Conservation (phyloP, 768 basidiomycete genomes). For the Mrakia hoshinonis region DNA sequence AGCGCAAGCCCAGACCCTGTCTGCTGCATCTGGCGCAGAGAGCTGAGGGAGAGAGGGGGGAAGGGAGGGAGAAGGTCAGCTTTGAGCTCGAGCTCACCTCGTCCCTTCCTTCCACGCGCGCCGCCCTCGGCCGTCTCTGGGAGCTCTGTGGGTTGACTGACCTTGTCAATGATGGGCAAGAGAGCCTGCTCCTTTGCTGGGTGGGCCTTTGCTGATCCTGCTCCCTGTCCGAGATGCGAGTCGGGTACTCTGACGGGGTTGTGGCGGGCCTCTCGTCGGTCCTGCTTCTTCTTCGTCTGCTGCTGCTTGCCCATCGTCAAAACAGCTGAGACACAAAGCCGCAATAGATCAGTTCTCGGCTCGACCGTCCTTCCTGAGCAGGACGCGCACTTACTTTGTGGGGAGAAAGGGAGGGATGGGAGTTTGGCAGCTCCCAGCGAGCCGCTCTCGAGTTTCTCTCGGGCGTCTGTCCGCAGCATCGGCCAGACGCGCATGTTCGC, state of each 20-base stretch:
- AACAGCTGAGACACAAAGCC: background rate
- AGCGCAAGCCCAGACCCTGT: constrained; percentile 92
- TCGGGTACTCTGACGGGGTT: constrained; percentile 92
- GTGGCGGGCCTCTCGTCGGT: constrained; percentile 53
- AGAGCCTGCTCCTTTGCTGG: constrained; percentile 66
- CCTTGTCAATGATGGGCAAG: constrained; percentile 84
- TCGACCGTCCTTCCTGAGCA: background rate
- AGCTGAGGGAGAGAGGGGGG: constrained; percentile 32
- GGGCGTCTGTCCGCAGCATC: too few species aligned
- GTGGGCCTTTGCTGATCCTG: constrained; percentile 49
- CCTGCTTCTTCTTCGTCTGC: constrained; percentile 56
- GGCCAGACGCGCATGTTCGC: background rate
- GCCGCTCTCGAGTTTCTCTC: background rate
- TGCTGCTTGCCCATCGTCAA: constrained; percentile 82
- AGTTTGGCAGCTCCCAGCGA: background rate
- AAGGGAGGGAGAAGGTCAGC: background rate
- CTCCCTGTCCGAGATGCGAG: constrained; percentile 75
- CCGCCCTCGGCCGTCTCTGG: background rate
- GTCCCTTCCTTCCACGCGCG: background rate
- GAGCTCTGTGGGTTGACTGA: constrained; percentile 37
- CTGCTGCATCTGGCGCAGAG: constrained; percentile 51
- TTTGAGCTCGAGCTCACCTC: constrained; percentile 6
- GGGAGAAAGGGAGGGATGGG: background rate
- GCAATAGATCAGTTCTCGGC: background rate
- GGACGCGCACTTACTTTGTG: background rate